These are phyloP conservation scores for Pythium brachiatum DNA, from an alignment of 352 stramenopile species.

Conservation along the genomic window DNA sequence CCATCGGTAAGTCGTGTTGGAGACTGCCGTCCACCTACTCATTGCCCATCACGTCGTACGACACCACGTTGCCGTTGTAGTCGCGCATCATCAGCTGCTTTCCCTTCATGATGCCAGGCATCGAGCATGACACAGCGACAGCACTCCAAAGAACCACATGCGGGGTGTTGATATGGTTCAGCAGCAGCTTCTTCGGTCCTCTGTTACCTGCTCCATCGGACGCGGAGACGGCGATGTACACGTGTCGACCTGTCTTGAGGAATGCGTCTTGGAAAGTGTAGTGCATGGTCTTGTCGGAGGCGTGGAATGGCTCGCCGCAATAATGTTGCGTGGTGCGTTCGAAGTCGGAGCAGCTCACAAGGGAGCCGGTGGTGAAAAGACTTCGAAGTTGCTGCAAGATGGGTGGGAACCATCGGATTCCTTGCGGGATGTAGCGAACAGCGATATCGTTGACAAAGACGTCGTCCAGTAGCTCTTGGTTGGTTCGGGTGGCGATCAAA, in stretches of 20 bases:
- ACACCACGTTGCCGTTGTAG: slow-evolving; percentile 79
- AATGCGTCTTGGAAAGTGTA: slow-evolving; percentile 95
- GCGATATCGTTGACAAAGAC: slow-evolving; percentile 56
- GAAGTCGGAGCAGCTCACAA: slow-evolving; percentile 83
- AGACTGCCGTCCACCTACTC: slow-evolving; percentile 94
- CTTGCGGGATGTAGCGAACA: slow-evolving; percentile 45
- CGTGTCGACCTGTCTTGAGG: slow-evolving; percentile 88
- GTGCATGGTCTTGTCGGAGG: slow-evolving; percentile 46
- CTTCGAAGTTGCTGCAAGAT: slow-evolving; percentile 87
- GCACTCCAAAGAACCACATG: slow-evolving; percentile 91
- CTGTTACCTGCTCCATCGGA: slow-evolving; percentile 86
- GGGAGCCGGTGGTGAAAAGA: slow-evolving; percentile 84
- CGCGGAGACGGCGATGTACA: slow-evolving; percentile 93
- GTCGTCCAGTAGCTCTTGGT: slow-evolving; percentile 69
- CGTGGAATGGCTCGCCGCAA: slow-evolving; percentile 71
- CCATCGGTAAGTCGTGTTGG: slow-evolving; percentile 90
- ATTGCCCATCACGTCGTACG: slow-evolving; percentile 89
- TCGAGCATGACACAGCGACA: slow-evolving; percentile 89
- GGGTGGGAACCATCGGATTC: slow-evolving; percentile 78
- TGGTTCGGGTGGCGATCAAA: slow-evolving; percentile 80
- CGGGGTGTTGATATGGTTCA: slow-evolving; percentile 40
- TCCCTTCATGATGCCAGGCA: slow-evolving; percentile 91
- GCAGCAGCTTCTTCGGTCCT: slow-evolving; percentile 60
- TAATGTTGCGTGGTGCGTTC: slow-evolving; percentile 91
- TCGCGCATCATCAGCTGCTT: slow-evolving; percentile 81